Base-by-base conservation (phyloP, 2,329 filamentous ascomycete genomes). In the Cladophialophora psammophila region DNA sequence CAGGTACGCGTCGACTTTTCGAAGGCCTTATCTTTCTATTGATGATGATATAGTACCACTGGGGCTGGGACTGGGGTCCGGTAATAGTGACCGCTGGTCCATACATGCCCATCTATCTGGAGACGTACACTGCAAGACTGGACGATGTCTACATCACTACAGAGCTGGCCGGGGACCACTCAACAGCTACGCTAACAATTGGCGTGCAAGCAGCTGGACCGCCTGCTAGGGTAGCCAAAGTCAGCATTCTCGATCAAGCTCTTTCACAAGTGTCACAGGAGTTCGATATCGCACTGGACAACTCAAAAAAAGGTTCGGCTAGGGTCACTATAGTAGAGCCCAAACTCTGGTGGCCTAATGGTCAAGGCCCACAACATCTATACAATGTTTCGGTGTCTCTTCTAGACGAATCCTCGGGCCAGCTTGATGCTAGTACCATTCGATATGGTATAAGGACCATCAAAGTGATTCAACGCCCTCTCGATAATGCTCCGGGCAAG, bases 31-130 rank as follows among this genome's bases (percentile, higher is more conserved):
- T 10, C 12, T 7, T 6, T 36, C 48, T 35, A 26, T n/a, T 55
- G n/a, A 62, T 35, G 31, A 32, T 4, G 20, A 31, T 50, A 31
- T 31, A 64, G 52, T 66, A 57, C n/a, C 58, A 66, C 18, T 66
- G 50, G 87, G 88, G 88, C 6, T 91, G 88, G 88, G 88, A 91
- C 72, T 90, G 88, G 89, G 89, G 88, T 0, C 88, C 88, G 0
- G 82, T 88, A 8, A 72, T 90, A 52, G 82, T 88, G 76, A 87
- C 87, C 0, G 84, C 83, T 6, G 88, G 88, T 0, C 86, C 87
- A 2, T 93, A 90, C 89, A 85, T 86, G 66, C 84, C 87, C 2
- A 83, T 93, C 1, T 82, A 82, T n/a, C 76, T 93, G 1, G 90
- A 94, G 75, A 83, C 83, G 0, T 92, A 90, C 66, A 75, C 79